These are phyloP conservation scores for Anthracocystis panici-leucophaei DNA, from an alignment of 1,284 basidiomycete genomes.

Conservation along the genomic window DNA sequence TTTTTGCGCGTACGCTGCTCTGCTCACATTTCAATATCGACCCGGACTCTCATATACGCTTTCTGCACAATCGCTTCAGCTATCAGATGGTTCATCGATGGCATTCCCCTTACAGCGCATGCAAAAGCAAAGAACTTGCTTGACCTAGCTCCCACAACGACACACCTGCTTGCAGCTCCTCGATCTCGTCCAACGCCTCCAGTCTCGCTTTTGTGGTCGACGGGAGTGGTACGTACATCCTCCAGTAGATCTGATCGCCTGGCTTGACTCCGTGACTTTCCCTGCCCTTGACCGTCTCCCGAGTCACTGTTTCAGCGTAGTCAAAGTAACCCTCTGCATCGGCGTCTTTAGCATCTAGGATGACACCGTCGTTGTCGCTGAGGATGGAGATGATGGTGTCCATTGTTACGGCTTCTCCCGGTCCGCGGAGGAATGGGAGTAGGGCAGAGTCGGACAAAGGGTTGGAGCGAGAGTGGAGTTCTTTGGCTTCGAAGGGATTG, in stretches of 20 bases:
- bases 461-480: constrained; percentile 10
- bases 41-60: not conserved
- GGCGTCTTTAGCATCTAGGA: constrained; percentile 18
- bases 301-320: constrained; percentile 29
- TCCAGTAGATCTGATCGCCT: constrained; percentile 44
- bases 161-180: constrained; percentile 10
- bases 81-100: not conserved
- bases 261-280: constrained; percentile 17
- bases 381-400: constrained; percentile 20
- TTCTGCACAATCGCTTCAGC: not conserved
- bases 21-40: not conserved
- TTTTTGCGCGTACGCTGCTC: not conserved
- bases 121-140: constrained; percentile 22
- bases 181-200: constrained; percentile 5
- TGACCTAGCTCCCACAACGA: constrained; percentile 52
- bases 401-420: constrained; percentile 34
- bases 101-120: constrained; percentile 15
- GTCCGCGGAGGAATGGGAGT: constrained; percentile 39
- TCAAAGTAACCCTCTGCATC: constrained; percentile 35
- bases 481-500: constrained; percentile 8
- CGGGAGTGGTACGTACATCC: constrained; percentile 27
- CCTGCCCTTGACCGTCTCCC: not conserved
- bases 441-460: not conserved
- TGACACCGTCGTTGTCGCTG: constrained; percentile 20
- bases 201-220: constrained; percentile 11